Base-by-base conservation (phyloP, 1,284 basidiomycete species). In the Caloboletus firmus region DNA sequence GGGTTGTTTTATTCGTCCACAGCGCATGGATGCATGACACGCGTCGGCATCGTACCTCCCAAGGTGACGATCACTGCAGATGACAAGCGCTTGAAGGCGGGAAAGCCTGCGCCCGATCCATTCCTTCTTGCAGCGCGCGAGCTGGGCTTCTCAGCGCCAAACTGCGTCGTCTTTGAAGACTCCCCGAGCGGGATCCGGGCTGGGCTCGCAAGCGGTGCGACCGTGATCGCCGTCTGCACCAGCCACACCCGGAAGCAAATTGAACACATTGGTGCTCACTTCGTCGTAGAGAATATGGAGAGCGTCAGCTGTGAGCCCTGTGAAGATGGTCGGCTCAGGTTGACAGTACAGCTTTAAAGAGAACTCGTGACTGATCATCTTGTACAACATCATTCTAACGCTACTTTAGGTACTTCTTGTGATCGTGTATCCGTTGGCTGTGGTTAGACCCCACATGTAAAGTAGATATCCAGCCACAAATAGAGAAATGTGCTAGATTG, bases 1-100 rank as follows among this genome's bases (percentile, higher is more conserved):
- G 52, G 12, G 3, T 57, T 57, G 9, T 3, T 3, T 2, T 42
- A 32, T 49, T 42, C 5, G 5, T 35, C 13, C 3, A 24, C 47
- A 84, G 84, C 84, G 20, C 76, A 85, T 61, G 87, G 86, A 20
- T 88, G 86, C 64, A 85, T 89, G 79, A 78, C 77, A 8, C 83
- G 84, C 54, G 87, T 87, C 43, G 87, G 87, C 17, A 91, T 91
- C 69, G 77, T 77, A 1, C 85, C 87, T 11, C 88, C 89, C 8
- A 72, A 76, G 36, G 82, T 91, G 32, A 90, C 87, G 26, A 87
- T 91, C 70, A 91, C 89, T 18, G 88, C 87, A 36, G 88, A 91
- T 67, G 89, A 91, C 75, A 82, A 80, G 63, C 82, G 83, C 40
- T 74, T 85, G 59, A 82, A 82, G 64, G 81, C 80, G 0, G 82